Base-by-base conservation (phyloP, 2,329 filamentous ascomycete species). In the Xylaria arbuscula region DNA sequence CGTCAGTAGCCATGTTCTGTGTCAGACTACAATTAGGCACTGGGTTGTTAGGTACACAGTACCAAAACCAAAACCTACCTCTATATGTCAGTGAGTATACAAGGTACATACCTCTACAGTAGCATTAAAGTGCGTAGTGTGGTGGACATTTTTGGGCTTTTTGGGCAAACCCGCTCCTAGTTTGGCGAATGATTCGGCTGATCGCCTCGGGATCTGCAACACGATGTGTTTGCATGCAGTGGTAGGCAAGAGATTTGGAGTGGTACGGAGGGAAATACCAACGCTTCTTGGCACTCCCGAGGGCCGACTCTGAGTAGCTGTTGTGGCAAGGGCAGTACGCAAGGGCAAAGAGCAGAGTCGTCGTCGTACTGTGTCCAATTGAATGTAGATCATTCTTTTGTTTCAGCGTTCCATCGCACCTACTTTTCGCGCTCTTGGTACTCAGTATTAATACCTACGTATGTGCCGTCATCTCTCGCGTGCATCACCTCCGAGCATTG, bases 141-240 rank as follows among this genome's bases (percentile, higher is more conserved):
- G 17, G 56, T 62, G 56, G 62, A 11, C 36, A 48, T 57, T 53
- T 42, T 28, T 28, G 28, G 28, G 28, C 28, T 28, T 28, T 28
- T 62, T 64, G 53, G 65, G 67, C 51, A 61, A 28, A 28, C 10
- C 17, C 17, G 2, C 15, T n/a, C 47, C 70, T 62, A 48, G 66
- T 71, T 71, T 36, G 67, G 74, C 70, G 62, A 72, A 74, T 72
- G 55, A 66, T 69, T 69, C 68, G 63, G 68, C 62, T 59, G 66
- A 71, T 72, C 72, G 51, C 68, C 63, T 70, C 61, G 59, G 59
- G 75, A 76, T 77, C 74, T 75, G 74, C 73, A 72, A 71, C 72
- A 71, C 66, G 48, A 63, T 68, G 51, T 68, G 63, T 66, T 71
- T 71, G 64, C 63, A 64, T 69, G 62, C 62, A 54, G 36, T 50